These are phyloP conservation scores for Populus euphratica DNA, from an alignment of 345 rosid species.

Conservation along the genomic window DNA sequence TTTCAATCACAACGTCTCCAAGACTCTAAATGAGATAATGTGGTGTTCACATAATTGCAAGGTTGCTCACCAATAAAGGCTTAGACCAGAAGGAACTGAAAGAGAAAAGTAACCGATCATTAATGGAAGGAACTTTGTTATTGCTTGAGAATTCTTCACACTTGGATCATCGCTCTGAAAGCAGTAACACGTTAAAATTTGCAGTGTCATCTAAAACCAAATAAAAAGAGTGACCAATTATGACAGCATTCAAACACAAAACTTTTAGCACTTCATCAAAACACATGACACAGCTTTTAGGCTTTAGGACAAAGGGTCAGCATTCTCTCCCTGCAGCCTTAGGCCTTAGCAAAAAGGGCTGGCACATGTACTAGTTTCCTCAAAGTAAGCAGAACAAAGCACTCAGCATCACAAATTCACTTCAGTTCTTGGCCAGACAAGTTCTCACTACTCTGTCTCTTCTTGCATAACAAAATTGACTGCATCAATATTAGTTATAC, in stretches of 20 bases:
- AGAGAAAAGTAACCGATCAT: slow-evolving; percentile 93
- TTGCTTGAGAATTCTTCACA: slow-evolving; percentile 80
- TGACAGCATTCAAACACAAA: neutral
- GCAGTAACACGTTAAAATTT: neutral
- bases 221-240: neutral
- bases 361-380: neutral
- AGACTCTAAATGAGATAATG: neutral
- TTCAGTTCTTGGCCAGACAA: neutral
- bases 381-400: neutral
- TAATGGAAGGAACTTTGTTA: slow-evolving; percentile 77
- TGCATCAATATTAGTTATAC: neutral
- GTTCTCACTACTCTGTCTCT: neutral
- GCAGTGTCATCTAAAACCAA: neutral
- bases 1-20: neutral
- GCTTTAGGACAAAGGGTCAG: neutral
- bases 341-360: neutral
- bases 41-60: neutral
- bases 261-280: neutral
- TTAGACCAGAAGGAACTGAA: slow-evolving; percentile 98
- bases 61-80: slow-evolving; percentile 85
- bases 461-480: neutral
- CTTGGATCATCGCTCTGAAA: slow-evolving; percentile 77
- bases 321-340: neutral
- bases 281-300: neutral
- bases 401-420: neutral